Evolutionary conservation across 179 eudicot species (phyloP), one percentile per base, ranked within the genome.

Genomic region (Corrigiola litoralis): DNA sequence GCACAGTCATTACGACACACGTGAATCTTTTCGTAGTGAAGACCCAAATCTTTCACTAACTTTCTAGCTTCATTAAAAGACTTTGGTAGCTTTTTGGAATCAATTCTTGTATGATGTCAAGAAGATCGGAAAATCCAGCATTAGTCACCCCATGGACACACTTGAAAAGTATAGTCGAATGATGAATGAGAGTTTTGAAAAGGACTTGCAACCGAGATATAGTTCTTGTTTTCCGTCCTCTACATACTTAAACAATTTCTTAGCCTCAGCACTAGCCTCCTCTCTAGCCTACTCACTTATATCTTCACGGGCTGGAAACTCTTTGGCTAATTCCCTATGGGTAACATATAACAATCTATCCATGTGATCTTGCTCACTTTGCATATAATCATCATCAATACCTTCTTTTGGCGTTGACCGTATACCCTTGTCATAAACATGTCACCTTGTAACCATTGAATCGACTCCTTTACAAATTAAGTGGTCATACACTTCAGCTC

Each of bases 221-320:
- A 54, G 17, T 16, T 54, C 38, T 54, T 54, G 38, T 16, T 54
- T 10, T n/a, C n/a, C 38, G 31, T 54, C 58, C 37, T 54, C 58
- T 5, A 54, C 21, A 3, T 29, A n/a, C 13, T 56, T 56, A 34
- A 7, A 34, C 2, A 56, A 56, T 11, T 21, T 56, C 20, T 56
- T 56, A 4, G 58, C 58, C 16, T 54, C 58, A 1, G 5, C 9
- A 31, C 12, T 21, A 54, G 31, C 21, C 31, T n/a, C 2, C 1
- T 32, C 10, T 8, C 18, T 21, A 14, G n/a, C n/a, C n/a, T n/a
- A 5, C 17, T 32, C 12, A 33, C 41, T 31, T 25, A 17, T 44
- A 9, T 23, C 45, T 8, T 56, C 27, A 44, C n/a, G n/a, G n/a
- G n/a, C n/a, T n/a, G n/a, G n/a, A 38, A 12, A 38, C 42, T 38